phyloP scores from a whole-genome alignment of 1,284 basidiomycete species.

The Papiliotrema fonsecae region DNA sequence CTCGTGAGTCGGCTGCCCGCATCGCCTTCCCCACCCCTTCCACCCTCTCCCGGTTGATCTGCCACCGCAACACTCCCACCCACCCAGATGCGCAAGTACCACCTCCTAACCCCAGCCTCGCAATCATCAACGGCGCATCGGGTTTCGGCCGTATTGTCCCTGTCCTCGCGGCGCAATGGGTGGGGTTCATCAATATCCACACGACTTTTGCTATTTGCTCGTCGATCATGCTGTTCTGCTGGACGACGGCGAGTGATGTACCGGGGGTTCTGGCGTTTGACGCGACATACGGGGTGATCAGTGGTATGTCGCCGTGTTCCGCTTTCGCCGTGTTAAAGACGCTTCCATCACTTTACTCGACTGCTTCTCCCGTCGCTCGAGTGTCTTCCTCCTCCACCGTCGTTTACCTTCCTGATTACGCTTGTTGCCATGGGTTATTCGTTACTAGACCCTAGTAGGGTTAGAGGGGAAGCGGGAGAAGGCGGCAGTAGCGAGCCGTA shows the following conservation, averaged over 20 bases:
- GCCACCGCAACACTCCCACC: not conserved
- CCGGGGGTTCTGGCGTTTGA: conserved; percentile 23
- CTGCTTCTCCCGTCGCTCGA: too few relatives aligned
- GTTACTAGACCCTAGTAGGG: too few relatives aligned
- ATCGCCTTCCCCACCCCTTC: not conserved
- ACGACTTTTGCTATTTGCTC: conserved; percentile 15
- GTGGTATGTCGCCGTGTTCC: conserved; percentile 12
- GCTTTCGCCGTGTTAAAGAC: too few relatives aligned
- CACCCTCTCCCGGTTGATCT: not conserved
- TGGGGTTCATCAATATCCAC: conserved; percentile 37
- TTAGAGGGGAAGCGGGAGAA: too few relatives aligned
- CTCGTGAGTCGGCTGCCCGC: conserved; percentile 11
- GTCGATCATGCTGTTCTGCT: conserved; percentile 27
- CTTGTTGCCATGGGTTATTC: too few relatives aligned
- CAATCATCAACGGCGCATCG: conserved; percentile 32
- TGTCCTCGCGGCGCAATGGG: conserved; percentile 25
- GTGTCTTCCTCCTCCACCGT: too few relatives aligned
- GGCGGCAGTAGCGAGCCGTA: too few relatives aligned
- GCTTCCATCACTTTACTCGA: too few relatives aligned
- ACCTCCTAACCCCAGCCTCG: conserved; percentile 8
- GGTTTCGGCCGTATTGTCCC: conserved; percentile 36
- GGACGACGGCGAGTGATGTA: conserved; percentile 20
- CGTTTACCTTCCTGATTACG: too few relatives aligned
- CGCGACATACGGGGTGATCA: conserved; percentile 30
- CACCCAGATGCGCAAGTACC: not conserved